Evolutionary conservation across 2,329 filamentous ascomycete genomes (phyloP).

Genomic region (Microdochium nivale): DNA sequence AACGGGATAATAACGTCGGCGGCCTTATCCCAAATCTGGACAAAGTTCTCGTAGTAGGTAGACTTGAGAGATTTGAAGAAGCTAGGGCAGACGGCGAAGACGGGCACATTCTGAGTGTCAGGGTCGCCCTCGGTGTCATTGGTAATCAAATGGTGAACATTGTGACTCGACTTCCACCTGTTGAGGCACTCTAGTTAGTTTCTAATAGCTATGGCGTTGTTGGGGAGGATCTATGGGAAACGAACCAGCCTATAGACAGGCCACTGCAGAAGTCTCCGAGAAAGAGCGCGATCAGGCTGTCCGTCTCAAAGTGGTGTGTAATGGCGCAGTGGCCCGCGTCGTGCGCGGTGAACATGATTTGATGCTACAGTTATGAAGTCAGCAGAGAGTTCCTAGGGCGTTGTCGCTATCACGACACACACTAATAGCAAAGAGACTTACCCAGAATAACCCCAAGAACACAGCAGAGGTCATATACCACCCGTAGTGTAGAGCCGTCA

Average conservation of each 20-base stretch:
- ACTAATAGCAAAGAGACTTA: constrained; percentile 16
- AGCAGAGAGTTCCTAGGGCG: too few species aligned
- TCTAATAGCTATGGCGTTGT: too few species aligned
- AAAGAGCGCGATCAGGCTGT: constrained; percentile 54
- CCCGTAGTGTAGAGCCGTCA: constrained; percentile 31
- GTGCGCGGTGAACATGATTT: constrained; percentile 61
- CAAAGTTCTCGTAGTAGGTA: constrained; percentile 53
- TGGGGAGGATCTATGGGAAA: too few species aligned
- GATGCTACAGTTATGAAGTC: constrained; percentile 34
- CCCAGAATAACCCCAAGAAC: constrained; percentile 55
- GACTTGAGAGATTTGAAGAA: constrained; percentile 58
- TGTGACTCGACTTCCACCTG: constrained; percentile 43
- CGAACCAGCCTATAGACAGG: constrained; percentile 59
- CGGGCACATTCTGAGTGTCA: constrained; percentile 57
- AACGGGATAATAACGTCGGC: constrained; percentile 51
- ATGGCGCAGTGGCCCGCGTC: constrained; percentile 58
- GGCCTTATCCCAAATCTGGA: constrained; percentile 53
- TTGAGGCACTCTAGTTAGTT: too few species aligned
- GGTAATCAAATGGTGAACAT: constrained; percentile 59
- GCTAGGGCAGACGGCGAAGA: constrained; percentile 58
- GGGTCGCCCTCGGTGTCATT: constrained; percentile 54
- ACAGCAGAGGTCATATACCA: constrained; percentile 51
- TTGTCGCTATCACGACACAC: constrained; percentile 4
- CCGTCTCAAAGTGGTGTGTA: constrained; percentile 46
- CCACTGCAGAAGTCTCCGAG: constrained; percentile 59